These are phyloP conservation scores for Colletotrichum noveboracense DNA, from an alignment of 2,329 filamentous ascomycete genomes.

Conservation along the genomic window DNA sequence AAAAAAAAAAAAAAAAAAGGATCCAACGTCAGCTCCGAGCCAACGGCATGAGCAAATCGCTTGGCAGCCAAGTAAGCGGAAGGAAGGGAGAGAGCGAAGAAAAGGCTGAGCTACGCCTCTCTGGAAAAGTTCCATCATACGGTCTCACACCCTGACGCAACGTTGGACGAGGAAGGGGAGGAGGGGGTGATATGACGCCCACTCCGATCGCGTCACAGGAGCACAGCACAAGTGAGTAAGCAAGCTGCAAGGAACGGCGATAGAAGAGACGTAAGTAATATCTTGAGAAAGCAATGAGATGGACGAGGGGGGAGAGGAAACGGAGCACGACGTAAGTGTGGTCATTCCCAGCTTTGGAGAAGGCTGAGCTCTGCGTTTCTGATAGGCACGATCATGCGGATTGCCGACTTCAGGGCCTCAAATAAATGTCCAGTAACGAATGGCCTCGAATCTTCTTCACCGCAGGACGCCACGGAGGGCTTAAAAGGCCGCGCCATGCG, in stretches of 20 bases:
- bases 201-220: neutral
- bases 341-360: neutral
- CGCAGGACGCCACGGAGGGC: neutral
- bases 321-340: neutral
- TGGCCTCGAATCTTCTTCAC: neutral
- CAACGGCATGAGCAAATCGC: neutral
- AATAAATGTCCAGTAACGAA: neutral
- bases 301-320: neutral
- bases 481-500: neutral
- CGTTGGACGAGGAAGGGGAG: neutral
- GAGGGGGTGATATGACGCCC: neutral
- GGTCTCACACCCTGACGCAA: neutral
- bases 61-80: neutral
- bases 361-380: constrained; percentile 1
- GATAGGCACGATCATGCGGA: constrained; percentile 18
- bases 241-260: constrained; percentile 4
- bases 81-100: neutral
- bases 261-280: neutral
- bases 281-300: neutral
- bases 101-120: neutral
- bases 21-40: neutral
- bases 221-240: neutral
- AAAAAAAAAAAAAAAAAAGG: neutral
- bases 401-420: neutral
- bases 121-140: neutral